Conservation (phyloP, 306 rosid species). For the Glycine latifolia region DNA sequence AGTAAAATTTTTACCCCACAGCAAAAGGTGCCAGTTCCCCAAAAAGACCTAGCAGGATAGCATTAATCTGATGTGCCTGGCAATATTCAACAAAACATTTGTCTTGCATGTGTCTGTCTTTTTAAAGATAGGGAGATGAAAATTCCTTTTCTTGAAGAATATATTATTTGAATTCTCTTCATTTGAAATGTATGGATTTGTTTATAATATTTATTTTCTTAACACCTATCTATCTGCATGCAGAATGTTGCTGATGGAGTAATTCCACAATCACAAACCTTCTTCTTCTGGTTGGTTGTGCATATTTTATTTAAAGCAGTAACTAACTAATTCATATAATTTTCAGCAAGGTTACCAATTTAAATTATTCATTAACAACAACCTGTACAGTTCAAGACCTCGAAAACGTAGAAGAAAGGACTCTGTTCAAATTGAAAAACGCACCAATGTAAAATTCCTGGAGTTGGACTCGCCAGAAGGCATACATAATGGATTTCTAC, state of each 20-base stretch:
- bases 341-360: conserved; percentile 41
- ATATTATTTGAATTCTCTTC: conserved; percentile 22
- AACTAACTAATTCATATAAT: conserved; percentile 44
- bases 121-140: conserved; percentile 11
- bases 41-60: too few relatives aligned
- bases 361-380: conserved; percentile 40
- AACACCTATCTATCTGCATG: conserved; percentile 43
- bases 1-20: not conserved
- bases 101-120: conserved; percentile 5
- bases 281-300: conserved; percentile 88
- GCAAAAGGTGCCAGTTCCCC: not conserved
- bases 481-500: conserved; percentile 56
- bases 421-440: conserved; percentile 59
- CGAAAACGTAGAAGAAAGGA: conserved; percentile 55
- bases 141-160: conserved; percentile 9
- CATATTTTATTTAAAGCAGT: conserved; percentile 53
- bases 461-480: conserved; percentile 82
- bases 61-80: not conserved
- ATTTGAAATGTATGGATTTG: conserved; percentile 4
- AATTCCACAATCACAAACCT: conserved; percentile 75
- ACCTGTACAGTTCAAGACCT: conserved; percentile 74
- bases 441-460: conserved; percentile 73
- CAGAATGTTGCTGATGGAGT: conserved; percentile 82
- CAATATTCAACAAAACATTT: conserved; percentile 11
- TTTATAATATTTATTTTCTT: conserved; percentile 24